Base-by-base conservation (phyloP, 2,329 filamentous ascomycete species). In the Ophiostoma perfectum region DNA sequence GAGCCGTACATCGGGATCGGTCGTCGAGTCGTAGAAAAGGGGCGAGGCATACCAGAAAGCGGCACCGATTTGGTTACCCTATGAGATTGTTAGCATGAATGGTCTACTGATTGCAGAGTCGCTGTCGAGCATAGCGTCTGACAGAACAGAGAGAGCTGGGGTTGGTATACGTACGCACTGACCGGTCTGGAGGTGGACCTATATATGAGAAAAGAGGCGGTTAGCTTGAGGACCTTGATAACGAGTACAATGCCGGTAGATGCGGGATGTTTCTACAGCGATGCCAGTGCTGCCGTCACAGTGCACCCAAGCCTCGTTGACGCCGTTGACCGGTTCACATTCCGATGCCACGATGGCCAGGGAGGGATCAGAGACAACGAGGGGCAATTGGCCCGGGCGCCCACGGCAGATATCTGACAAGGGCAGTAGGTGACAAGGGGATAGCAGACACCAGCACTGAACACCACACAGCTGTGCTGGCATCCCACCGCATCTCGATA, bases 1-100 rank as follows among this genome's bases (percentile, higher is more conserved):
- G 36, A 60, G 38, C 60, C 60, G 60, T 63, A 41, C 6, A 42
- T 55, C 49, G 8, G 5, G 18, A 55, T 27, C 3, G 49, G 39
- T 42, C 7, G 38, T 39, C 14, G 60, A 8, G 14, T 63, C 55
- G 55, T 36, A 18, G 16, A 12, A 4, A 16, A 47, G 9, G 45
- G 42, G 49, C 18, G 18, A 18, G n/a, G 55, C 88, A 75, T 83
- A 92, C 90, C 95, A 99, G 88, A 99, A 99, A 84, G 95, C 95
- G 86, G 95, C 95, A 94, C 95, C 95, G 77, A 98, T 97, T 92
- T 99, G 95, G 91, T 99, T 99, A 88, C 95, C 95, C 94, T 97
- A 41, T 39, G 27, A 5, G 18, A 3, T 3, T 60, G 77, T 76
- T 71, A 76, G 65, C 62, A 64, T 18, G 9, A 60, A 52, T 5